Base-by-base conservation (phyloP, 2,329 filamentous ascomycete genomes). In the Curvularia lunata region DNA sequence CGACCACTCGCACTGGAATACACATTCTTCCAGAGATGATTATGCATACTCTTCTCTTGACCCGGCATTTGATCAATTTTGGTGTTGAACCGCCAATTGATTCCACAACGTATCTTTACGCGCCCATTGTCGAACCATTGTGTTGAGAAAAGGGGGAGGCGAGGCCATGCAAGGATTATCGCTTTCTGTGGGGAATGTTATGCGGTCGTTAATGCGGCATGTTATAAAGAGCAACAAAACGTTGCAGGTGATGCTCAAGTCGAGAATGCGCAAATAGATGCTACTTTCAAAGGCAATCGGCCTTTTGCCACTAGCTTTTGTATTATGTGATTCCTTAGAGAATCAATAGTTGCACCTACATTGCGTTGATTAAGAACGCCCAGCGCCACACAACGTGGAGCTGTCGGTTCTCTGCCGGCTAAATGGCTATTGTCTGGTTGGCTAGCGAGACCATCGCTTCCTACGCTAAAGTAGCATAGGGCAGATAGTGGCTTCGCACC, bases 401-500 rank as follows among this genome's bases (percentile, higher is more conserved):
- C 30, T 45, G 25, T 54, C 30, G 46, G 21, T 58, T 49, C 37
- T 49, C 10, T 28, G 27, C 13, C 38, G 54, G 50, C 10, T 50
- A 54, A 58, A 58, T 34, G 55, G 55, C 45, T 58, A 58, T 32
- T 46, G 25, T 49, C 12, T 50, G 32, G 50, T 58, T 47, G 51
- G 51, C n/a, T 16, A 40, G 25, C 40, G 25, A 32, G 6, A 16
- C 27, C 6, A 32, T 34, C 19, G 12, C 30, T 13, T n/a, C 19
- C 18, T 21, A 10, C 51, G 46, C 55, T 54, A 50, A 28, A 34
- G 2, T 4, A 41, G 49, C 30, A 46, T 21, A 46, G 13, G 30
- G 37, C 53, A 45, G 32, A 25, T 50, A 30, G 51, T 54, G 55
- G 51, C 55, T 54, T 54, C 34, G 32, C 50, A 18, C 37, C 43